Evolutionary conservation across 2,329 filamentous ascomycete genomes (phyloP), one percentile per base, ranked within the genome.

Genomic region (Aureobasidium sp.): DNA sequence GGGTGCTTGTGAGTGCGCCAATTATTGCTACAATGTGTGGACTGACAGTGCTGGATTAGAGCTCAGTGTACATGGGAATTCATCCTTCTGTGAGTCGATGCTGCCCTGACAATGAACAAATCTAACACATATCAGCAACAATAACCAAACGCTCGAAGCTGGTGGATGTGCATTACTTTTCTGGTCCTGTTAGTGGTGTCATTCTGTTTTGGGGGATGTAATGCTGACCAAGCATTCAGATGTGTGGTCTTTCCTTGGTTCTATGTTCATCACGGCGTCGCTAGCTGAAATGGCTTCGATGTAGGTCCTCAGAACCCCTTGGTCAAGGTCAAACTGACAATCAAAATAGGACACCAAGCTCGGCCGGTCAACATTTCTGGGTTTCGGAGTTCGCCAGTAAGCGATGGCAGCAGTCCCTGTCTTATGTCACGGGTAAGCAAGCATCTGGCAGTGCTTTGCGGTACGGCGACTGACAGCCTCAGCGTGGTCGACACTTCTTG

Each of bases 61-160:
- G 74, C 80, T 39, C 77, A 81, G 68, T 77, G 76, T 44, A 81
- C 80, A 0, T 83, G 80, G 80, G 80, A 84, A 66, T 75, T 76
- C n/a, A 70, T 76, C 3, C 67, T 80, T 5, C 73, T 73, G 56
- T 59, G 41, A 12, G 56, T 27, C 5, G 12, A 32, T 23, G 42
- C 9, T 27, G 23, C 20, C 23, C n/a, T 32, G 15, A 8, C 7
- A 7, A 10, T 17, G 27, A 5, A 34, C 27, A 9, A 32, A 8
- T 6, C 56, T 59, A 15, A 59, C 17, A 2, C 15, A 27, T 8
- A 23, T 10, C 17, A 59, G 56, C 66, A 75, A 65, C 6, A 70
- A 69, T 36, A 67, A 62, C 7, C 67, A 68, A 61, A 67, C 65
- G 1, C 50, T 70, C 41, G 58, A 64, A 27, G 65, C 64, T 37